Conservation (phyloP, 1,284 basidiomycete species). For the Melampsora occidentalis region DNA sequence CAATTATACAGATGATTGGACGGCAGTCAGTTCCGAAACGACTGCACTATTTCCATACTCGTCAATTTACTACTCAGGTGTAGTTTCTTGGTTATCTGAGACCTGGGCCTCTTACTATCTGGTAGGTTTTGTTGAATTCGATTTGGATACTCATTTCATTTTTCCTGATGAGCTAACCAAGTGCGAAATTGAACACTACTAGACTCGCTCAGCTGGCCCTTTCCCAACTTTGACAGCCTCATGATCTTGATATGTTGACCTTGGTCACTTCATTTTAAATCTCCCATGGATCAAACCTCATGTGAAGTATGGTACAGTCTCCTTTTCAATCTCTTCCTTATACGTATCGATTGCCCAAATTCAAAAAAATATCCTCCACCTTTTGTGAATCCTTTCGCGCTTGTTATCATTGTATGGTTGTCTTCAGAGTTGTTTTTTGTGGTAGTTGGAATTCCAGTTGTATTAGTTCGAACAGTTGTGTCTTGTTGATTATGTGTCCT, state of each 20-base stretch:
- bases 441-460: no score
- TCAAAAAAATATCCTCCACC: no score
- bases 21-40: constrained; percentile 26
- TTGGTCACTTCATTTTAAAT: no score
- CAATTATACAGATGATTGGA: constrained; percentile 23
- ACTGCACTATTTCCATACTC: constrained; percentile 31
- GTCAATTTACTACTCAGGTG: constrained; percentile 22
- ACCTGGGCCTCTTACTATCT: constrained; percentile 10
- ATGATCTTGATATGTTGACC: background rate
- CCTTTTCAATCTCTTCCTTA: no score
- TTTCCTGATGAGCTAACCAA: background rate
- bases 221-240: constrained; percentile 26
- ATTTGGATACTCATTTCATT: background rate
- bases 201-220: constrained; percentile 31
- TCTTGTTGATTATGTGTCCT: no score
- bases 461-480: no score
- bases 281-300: no score
- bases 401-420: no score
- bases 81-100: constrained; percentile 20
- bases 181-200: background rate
- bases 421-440: no score
- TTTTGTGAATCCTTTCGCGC: no score
- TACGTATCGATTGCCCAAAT: no score
- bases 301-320: no score
- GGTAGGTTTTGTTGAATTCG: background rate